Evolutionary conservation across 495 filamentous ascomycete species (phyloP).

Genomic region (Echria macrotheca): DNA sequence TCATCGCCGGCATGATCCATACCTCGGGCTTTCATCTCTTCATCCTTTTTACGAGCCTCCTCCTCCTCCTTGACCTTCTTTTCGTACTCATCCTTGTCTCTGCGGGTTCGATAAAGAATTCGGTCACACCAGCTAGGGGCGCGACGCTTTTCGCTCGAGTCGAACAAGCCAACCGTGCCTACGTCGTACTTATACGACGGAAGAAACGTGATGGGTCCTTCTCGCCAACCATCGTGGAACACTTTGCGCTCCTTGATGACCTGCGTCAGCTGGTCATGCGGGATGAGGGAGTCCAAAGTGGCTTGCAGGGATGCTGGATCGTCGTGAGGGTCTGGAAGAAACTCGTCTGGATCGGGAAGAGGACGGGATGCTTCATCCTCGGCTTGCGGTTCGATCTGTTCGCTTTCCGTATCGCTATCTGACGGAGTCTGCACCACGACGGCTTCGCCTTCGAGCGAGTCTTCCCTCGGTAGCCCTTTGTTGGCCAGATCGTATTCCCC

Average conservation of each 20-base stretch:
- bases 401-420: slow-evolving; percentile 32
- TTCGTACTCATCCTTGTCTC: slow-evolving; percentile 67
- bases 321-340: slow-evolving; percentile 43
- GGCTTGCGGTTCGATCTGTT: slow-evolving; percentile 23
- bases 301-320: slow-evolving; percentile 65
- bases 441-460: slow-evolving; percentile 37
- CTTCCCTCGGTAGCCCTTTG: slow-evolving; percentile 25
- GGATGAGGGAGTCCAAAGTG: slow-evolving; percentile 76
- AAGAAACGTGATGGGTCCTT: slow-evolving; percentile 82
- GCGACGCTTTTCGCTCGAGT: slow-evolving; percentile 88
- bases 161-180: slow-evolving; percentile 87
- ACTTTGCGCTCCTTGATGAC: slow-evolving; percentile 68
- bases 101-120: slow-evolving; percentile 78
- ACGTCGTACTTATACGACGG: slow-evolving; percentile 97
- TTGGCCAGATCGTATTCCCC: slow-evolving; percentile 64
- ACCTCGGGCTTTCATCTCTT: slow-evolving; percentile 77
- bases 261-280: slow-evolving; percentile 81
- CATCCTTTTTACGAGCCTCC: slow-evolving; percentile 63
- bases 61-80: slow-evolving; percentile 57
- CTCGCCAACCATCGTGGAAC: slow-evolving; percentile 87
- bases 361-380: slow-evolving; percentile 31
- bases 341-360: slow-evolving; percentile 52
- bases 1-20: slow-evolving; percentile 70
- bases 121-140: slow-evolving; percentile 97
- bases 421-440: slow-evolving; percentile 32